These are phyloP conservation scores for Macrolepiota fuliginosa DNA, from an alignment of 768 basidiomycete species.

Conservation along the genomic window DNA sequence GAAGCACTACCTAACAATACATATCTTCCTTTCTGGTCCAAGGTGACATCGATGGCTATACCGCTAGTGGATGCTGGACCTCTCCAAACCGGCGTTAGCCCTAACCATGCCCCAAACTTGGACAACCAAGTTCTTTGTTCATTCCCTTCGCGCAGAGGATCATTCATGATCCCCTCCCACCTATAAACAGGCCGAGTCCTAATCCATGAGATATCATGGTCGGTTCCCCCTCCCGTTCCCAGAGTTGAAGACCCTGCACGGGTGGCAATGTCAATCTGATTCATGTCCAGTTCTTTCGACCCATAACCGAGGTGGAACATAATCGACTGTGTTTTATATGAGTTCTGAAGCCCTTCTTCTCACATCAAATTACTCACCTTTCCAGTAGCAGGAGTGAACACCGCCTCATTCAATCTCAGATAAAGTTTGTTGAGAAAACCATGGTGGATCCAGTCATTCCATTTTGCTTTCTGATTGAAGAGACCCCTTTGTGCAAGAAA, in stretches of 20 bases:
- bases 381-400: slow-evolving; percentile 31
- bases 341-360: not conserved
- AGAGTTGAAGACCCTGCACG: slow-evolving; percentile 50
- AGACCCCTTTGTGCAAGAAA: slow-evolving; percentile 66
- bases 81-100: slow-evolving; percentile 63
- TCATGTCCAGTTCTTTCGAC: slow-evolving; percentile 55
- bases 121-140: slow-evolving; percentile 39
- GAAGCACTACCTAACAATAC: slow-evolving; percentile 35
- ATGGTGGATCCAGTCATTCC: slow-evolving; percentile 52
- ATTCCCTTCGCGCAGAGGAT: slow-evolving; percentile 41
- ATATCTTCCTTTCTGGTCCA: slow-evolving; percentile 54
- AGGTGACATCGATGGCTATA: slow-evolving; percentile 54
- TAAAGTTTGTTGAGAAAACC: slow-evolving; percentile 76
- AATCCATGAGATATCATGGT: slow-evolving; percentile 62
- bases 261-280: slow-evolving; percentile 55
- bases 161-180: slow-evolving; percentile 68
- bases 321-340: slow-evolving; percentile 42
- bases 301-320: slow-evolving; percentile 61
- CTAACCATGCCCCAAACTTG: slow-evolving; percentile 68
- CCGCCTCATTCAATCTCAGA: slow-evolving; percentile 64
- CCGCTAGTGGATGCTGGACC: slow-evolving; percentile 49
- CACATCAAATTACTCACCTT: not conserved
- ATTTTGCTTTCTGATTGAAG: slow-evolving; percentile 39
- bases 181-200: slow-evolving; percentile 60
- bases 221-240: slow-evolving; percentile 70